phyloP scores from a whole-genome alignment of 805 yeast genomes.

The Isabelozyma heimii region DNA sequence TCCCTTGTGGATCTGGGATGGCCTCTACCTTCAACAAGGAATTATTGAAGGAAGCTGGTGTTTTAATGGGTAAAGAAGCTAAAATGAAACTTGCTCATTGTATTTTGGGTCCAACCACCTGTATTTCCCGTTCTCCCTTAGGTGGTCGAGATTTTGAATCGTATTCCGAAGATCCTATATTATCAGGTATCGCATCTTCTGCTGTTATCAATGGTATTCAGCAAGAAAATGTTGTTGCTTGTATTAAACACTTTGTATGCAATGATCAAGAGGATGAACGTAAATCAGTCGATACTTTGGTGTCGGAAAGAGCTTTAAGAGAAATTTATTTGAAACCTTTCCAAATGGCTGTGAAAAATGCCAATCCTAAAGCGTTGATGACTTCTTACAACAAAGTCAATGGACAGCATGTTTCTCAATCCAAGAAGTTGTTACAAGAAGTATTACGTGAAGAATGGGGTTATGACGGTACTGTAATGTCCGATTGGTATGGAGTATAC shows the following conservation, averaged over 20 bases:
- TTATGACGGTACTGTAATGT: constrained; percentile 55
- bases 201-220: constrained; percentile 55
- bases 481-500: constrained; percentile 65
- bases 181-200: constrained; percentile 47
- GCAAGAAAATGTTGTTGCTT: constrained; percentile 47
- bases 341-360: constrained; percentile 52
- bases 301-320: constrained; percentile 61
- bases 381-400: constrained; percentile 63
- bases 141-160: constrained; percentile 67
- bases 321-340: constrained; percentile 65
- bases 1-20: constrained; percentile 61
- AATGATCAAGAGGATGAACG: constrained; percentile 63
- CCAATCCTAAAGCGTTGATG: constrained; percentile 58
- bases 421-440: constrained; percentile 39
- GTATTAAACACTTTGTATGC: constrained; percentile 61
- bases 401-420: constrained; percentile 56
- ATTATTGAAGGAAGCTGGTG: constrained; percentile 48
- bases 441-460: constrained; percentile 56
- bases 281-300: constrained; percentile 43
- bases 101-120: constrained; percentile 38
- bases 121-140: constrained; percentile 55
- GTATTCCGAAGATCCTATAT: constrained; percentile 59
- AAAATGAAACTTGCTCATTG: constrained; percentile 49
- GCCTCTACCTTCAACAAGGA: constrained; percentile 56
- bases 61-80: constrained; percentile 53